Percentiles rank a stretch among this genome's conserved stretches.
phyloP scores from a whole-genome alignment of 2,329 filamentous ascomycete genomes.

The Biscogniauxia sp. region DNA sequence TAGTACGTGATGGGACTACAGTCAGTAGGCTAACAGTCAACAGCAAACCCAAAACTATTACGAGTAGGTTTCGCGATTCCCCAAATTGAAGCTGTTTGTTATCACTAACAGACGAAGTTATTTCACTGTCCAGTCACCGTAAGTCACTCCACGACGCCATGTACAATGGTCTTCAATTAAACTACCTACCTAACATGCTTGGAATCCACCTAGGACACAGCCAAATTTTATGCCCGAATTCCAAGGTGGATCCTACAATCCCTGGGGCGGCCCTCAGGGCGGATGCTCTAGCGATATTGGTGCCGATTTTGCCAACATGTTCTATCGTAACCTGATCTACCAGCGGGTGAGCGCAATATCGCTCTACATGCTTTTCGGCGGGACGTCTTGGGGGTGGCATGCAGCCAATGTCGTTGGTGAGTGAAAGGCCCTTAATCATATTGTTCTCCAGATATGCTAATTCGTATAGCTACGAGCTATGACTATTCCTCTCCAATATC shows the following conservation, averaged over 20 bases:
- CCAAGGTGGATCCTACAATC: constrained; percentile 59
- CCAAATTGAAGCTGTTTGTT: not conserved
- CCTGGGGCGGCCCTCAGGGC: constrained; percentile 59
- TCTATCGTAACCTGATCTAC: constrained; percentile 61
- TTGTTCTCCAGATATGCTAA: not conserved
- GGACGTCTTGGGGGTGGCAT: constrained; percentile 62
- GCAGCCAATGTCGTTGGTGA: constrained; percentile 51
- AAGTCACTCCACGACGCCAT: constrained; percentile 8
- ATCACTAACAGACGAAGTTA: constrained; percentile 19
- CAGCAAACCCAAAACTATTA: constrained; percentile 25
- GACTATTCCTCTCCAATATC: constrained; percentile 63
- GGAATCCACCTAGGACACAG: constrained; percentile 38
- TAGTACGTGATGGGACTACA: not conserved
- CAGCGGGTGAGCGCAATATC: constrained; percentile 59
- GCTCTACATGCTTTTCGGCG: constrained; percentile 64
- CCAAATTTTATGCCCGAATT: constrained; percentile 59
- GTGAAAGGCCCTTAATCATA: not conserved
- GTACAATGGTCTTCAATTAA: not conserved
- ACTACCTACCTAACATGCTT: not conserved
- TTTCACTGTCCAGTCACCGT: constrained; percentile 33
- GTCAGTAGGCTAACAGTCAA: not conserved
- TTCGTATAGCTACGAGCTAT: constrained; percentile 49
- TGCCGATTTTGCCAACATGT: constrained; percentile 60
- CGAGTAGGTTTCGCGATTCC: constrained; percentile 13
- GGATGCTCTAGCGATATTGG: constrained; percentile 54